Base-by-base conservation (phyloP, 805 yeast genomes). In the Myxozyma nipponensis region DNA sequence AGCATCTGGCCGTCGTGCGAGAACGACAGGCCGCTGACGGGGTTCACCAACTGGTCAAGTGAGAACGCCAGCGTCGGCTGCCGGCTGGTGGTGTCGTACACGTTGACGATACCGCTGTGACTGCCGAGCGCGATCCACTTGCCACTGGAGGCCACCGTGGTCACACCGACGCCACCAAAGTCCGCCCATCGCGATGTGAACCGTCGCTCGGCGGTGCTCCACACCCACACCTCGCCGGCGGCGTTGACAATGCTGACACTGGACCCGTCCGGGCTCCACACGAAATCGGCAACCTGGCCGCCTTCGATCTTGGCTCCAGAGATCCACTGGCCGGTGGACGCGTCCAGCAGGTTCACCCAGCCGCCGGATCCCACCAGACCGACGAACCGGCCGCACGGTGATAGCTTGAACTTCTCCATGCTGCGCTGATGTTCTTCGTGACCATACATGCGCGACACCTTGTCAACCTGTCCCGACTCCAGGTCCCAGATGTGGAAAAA, bases 401-500 rank as follows among this genome's bases (percentile, higher is more conserved):
- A 85, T 6, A 64, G 52, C 63, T 82, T 81, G 69, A 93, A 91
- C 61, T 83, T 77, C 67, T 93, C 98, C 76, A 89, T 87, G 7
- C 95, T 83, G 59, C 78, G 77, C 71, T 91, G 98, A 32, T 83
- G 79, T 32, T 76, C 72, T 63, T 87, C 96, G 63, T 90, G 95
- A 3, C 98, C 98, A 66, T 90, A 91, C 75, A 91, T 70, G 68
- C 96, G 79, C 47, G 86, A 79, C 37, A 93, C 81, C 69, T 90
- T 93, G 58, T 89, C 95, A 39, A 89, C 80, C 18, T 72, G 74
- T 10, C 91, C 89, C 1, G 77, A 71, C 15, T 80, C 79, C 44
- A 93, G 73, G 67, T 89, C 90, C 96, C 98, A 90, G 43, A 88
- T 82, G 69, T 85, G 87, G 87, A 93, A 83, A 65, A 83, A 90